Evolutionary conservation across 345 rosid species (phyloP).

Genomic region (Gynandropsis gynandra): DNA sequence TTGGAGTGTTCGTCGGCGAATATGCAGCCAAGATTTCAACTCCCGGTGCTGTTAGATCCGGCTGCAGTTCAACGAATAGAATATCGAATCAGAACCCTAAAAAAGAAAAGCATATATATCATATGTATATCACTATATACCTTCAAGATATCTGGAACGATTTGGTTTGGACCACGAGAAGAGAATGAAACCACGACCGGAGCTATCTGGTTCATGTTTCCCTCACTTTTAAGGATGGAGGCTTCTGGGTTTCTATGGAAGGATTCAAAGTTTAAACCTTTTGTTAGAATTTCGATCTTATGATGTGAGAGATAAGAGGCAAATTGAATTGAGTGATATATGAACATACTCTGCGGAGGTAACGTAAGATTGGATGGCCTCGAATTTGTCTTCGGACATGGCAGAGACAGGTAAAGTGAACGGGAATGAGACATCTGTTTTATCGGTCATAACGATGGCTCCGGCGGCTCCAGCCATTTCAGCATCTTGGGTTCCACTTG

Average conservation of each 20-base stretch:
- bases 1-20: neutral
- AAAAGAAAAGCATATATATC: neutral
- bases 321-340: neutral
- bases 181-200: constrained; percentile 28
- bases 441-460: neutral
- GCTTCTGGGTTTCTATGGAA: constrained; percentile 12
- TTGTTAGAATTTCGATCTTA: neutral
- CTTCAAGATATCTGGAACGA: constrained; percentile 18
- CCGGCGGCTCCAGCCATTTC: constrained; percentile 19
- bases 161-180: constrained; percentile 23
- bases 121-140: neutral
- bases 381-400: neutral
- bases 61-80: neutral
- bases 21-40: constrained; percentile 27
- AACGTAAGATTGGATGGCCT: constrained; percentile 13
- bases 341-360: constrained; percentile 13
- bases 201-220: constrained; percentile 8
- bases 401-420: constrained; percentile 16
- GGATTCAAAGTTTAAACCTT: neutral
- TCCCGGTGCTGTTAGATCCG: too few species aligned
- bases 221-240: constrained; percentile 21
- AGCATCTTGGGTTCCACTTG: neutral
- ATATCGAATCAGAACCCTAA: neutral
- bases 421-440: constrained; percentile 2
- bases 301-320: too few species aligned